Evolutionary conservation across 768 basidiomycete genomes (phyloP).

Genomic region (Daedaleopsis sinensis): DNA sequence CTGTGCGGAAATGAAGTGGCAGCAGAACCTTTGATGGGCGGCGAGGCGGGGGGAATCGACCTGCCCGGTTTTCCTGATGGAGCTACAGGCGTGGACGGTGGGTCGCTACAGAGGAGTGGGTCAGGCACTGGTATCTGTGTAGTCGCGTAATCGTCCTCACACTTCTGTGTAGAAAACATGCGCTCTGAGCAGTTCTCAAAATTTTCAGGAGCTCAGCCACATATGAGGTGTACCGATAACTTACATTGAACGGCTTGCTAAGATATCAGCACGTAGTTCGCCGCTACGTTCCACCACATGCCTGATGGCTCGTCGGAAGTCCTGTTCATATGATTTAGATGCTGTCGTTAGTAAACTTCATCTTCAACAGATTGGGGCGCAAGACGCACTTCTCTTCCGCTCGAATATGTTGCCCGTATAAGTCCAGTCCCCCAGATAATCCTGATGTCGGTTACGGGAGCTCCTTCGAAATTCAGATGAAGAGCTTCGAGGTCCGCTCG

Average conservation of each 20-base stretch:
- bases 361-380: not conserved
- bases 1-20: too few species aligned
- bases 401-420: not conserved
- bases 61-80: not conserved
- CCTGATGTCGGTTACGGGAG: not conserved
- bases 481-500: not conserved
- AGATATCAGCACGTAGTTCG: not conserved
- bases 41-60: too few species aligned
- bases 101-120: not conserved
- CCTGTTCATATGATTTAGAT: not conserved
- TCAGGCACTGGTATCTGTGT: not conserved
- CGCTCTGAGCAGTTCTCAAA: not conserved
- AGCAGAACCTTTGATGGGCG: too few species aligned
- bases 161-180: not conserved
- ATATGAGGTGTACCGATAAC: not conserved
- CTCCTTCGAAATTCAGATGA: not conserved
- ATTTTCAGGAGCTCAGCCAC: not conserved
- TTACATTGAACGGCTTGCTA: not conserved
- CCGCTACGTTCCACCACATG: not conserved
- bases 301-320: not conserved
- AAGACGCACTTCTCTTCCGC: not conserved
- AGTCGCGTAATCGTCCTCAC: not conserved
- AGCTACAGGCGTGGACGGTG: not conserved
- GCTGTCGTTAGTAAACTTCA: not conserved
- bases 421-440: not conserved